These are phyloP conservation scores for Hypomyces perniciosus DNA, from an alignment of 2,329 filamentous ascomycete species.

Conservation along the genomic window DNA sequence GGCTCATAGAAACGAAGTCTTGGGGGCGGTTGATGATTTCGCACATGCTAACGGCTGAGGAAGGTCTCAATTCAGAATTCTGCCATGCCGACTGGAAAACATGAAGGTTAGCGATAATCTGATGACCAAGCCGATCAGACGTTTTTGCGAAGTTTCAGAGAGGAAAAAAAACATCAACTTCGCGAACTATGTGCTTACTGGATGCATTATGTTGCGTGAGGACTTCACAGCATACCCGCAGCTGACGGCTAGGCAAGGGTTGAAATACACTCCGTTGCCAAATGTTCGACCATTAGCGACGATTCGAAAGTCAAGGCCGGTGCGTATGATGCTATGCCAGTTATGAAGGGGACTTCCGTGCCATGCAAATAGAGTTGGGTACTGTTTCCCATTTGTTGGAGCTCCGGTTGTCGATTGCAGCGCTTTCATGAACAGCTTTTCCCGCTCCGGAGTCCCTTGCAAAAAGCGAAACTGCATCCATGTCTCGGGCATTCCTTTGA, in stretches of 20 bases:
- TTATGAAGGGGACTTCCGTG: conserved; percentile 73
- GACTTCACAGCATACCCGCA: background rate
- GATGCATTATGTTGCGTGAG: background rate
- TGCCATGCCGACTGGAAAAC: conserved; percentile 47
- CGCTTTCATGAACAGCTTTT: conserved; percentile 64
- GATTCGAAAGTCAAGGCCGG: conserved; percentile 68
- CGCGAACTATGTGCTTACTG: background rate
- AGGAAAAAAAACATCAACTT: background rate
- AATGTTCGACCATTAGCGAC: conserved; percentile 59
- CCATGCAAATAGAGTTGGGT: conserved; percentile 77
- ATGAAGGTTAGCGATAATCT: background rate
- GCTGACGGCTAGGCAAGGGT: conserved; percentile 33
- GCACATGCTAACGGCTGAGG: conserved; percentile 63
- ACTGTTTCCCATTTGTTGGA: conserved; percentile 24
- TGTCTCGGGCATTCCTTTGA: conserved; percentile 52
- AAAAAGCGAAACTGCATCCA: conserved; percentile 83
- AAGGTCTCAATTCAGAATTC: conserved; percentile 57
- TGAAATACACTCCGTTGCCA: conserved; percentile 81
- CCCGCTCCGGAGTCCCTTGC: conserved; percentile 84
- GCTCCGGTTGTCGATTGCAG: conserved; percentile 39
- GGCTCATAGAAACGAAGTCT: conserved; percentile 49
- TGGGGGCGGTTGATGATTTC: conserved; percentile 73
- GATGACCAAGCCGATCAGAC: background rate
- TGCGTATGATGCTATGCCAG: conserved; percentile 86
- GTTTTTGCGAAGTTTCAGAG: background rate